Conservation (phyloP, 371 early-diverging fungal species). For the Mucor racemosus region DNA sequence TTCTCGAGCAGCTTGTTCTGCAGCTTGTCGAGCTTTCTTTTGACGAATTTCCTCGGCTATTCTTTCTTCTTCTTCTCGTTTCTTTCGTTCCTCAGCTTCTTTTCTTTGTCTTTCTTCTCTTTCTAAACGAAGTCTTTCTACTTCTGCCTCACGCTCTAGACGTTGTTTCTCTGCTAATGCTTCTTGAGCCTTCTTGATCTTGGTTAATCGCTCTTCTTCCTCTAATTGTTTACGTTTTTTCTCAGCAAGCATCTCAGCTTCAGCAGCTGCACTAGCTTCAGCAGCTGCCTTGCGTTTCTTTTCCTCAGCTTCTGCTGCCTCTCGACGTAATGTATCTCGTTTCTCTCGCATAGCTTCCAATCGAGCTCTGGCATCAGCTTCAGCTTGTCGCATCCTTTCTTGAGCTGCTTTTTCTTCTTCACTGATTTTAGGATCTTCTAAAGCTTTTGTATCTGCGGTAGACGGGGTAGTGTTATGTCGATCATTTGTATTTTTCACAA, state of each 20-base stretch:
- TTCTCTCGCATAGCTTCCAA: constrained; percentile 37
- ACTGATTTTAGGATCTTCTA: constrained; percentile 10
- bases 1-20: constrained; percentile 51
- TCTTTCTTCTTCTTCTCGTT: constrained; percentile 36
- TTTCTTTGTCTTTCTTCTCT: constrained; percentile 22
- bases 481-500: constrained; percentile 21
- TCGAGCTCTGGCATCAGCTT: constrained; percentile 39
- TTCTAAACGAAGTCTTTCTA: constrained; percentile 23
- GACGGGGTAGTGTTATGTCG: not conserved
- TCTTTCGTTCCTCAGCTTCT: constrained; percentile 29
- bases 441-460: not conserved
- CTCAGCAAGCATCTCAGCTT: constrained; percentile 29
- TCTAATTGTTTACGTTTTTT: constrained; percentile 32
- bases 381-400: constrained; percentile 46
- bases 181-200: constrained; percentile 20
- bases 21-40: constrained; percentile 37
- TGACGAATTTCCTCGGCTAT: constrained; percentile 40
- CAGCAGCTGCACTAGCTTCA: constrained; percentile 32
- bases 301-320: constrained; percentile 36
- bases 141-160: constrained; percentile 14
- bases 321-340: constrained; percentile 27
- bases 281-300: constrained; percentile 23
- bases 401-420: constrained; percentile 46
- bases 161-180: constrained; percentile 24
- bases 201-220: constrained; percentile 29